Evolutionary conservation across 345 rosid genomes (phyloP).

Genomic region (Citrus mangshanensis): DNA sequence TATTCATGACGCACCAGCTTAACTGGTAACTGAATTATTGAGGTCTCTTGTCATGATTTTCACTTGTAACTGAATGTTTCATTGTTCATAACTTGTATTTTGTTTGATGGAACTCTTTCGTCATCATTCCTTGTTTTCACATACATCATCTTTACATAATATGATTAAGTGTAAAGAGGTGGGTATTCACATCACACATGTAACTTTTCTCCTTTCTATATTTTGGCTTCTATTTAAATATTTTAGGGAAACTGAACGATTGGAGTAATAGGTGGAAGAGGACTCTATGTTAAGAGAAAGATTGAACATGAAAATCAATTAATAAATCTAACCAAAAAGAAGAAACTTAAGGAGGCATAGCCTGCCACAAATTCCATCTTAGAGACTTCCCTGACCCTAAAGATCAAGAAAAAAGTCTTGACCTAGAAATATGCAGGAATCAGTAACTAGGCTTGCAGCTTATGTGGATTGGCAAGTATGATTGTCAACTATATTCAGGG

Average conservation of each 20-base stretch:
- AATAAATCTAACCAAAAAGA: not conserved
- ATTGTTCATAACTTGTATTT: not conserved
- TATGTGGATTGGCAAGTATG: not conserved
- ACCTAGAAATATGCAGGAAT: not conserved
- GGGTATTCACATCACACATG: not conserved
- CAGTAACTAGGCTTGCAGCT: not conserved
- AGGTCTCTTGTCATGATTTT: not conserved
- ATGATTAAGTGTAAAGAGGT: not conserved
- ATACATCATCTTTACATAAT: not conserved
- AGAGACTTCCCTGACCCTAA: fast-evolving
- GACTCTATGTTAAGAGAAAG: not conserved
- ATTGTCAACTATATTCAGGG: not conserved
- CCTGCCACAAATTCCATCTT: not conserved
- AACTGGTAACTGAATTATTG: no score
- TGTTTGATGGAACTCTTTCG: not conserved
- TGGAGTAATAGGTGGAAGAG: not conserved
- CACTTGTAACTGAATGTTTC: not conserved
- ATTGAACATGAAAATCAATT: not conserved
- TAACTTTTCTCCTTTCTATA: not conserved
- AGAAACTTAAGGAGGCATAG: not conserved
- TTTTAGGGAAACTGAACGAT: not conserved
- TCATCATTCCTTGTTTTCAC: not conserved
- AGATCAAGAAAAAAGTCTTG: not conserved
- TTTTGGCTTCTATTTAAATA: not conserved
- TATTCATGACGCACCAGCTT: no score